phyloP scores from a whole-genome alignment of 176 grass and related monocot species.

The Chloris gayana region DNA sequence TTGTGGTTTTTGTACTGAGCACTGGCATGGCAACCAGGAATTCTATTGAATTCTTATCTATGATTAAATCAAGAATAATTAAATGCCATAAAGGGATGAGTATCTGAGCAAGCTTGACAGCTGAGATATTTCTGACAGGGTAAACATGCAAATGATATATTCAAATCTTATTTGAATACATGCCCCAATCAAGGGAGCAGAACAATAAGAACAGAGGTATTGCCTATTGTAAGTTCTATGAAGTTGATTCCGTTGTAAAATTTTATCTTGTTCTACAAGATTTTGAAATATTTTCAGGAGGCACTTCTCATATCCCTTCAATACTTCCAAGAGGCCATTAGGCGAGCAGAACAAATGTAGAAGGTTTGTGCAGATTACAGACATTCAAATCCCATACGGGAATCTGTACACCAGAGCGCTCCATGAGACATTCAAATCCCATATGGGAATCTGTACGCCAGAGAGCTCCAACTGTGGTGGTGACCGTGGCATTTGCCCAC shows the following conservation, averaged over 20 bases:
- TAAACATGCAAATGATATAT: constrained; percentile 67
- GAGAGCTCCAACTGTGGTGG: not conserved
- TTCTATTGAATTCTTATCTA: not conserved
- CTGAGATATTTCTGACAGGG: constrained; percentile 48
- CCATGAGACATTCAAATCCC: not conserved
- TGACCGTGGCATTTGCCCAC: not conserved
- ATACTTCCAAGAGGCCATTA: constrained; percentile 83
- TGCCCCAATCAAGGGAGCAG: constrained; percentile 96
- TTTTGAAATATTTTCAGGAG: constrained; percentile 55
- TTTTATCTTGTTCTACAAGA: constrained; percentile 11
- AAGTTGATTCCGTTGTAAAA: constrained; percentile 25
- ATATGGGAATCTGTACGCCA: not conserved
- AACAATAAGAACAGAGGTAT: constrained; percentile 99
- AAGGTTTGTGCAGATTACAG: not conserved
- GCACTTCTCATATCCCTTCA: constrained; percentile 90
- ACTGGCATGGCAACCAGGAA: constrained; percentile 2
- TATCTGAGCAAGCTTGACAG: constrained; percentile 14
- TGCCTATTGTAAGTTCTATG: not conserved
- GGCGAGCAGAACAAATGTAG: constrained; percentile 46
- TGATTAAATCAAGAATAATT: constrained; percentile 3
- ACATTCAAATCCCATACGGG: not conserved
- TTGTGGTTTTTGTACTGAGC: constrained; percentile 30
- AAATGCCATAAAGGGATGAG: not conserved
- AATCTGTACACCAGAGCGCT: not conserved
- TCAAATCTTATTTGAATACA: constrained; percentile 84